Base-by-base conservation (phyloP, 345 rosid species). In the Balakata baccata region DNA sequence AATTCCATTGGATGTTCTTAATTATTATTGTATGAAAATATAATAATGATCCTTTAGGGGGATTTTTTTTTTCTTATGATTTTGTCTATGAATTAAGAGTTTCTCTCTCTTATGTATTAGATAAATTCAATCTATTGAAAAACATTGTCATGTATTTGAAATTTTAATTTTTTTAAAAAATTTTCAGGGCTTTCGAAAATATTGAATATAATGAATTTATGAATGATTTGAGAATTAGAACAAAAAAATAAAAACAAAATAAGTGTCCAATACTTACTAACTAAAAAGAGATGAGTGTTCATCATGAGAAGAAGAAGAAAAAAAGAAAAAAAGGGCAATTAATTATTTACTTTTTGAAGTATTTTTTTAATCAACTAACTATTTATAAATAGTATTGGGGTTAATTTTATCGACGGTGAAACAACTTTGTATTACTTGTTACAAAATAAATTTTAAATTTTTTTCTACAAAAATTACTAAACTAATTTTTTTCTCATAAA, bases 1-100 rank as follows among this genome's bases (percentile, higher is more conserved):
- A 70, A 18, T 70, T 46, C 14, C 66, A 71, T 49, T 61, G 58
- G 58, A 17, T 22, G 47, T 37, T 34, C 45, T 61, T 45, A 22
- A 11, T 20, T 59, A 14, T 14, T 71, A 59, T 71, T 61, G 46
- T 71, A 59, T 59, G 66, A 39, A 23, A 13, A 50, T 71, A 6
- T 34, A 0, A 14, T n/a, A n/a, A n/a, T n/a, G 34, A 23, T 59
- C 52, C 43, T 59, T 71, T 16, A 2, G 18, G 5, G 74, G 53
- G 41, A 20, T 71, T 58, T 58, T 37, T 60, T n/a, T 3, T 10
- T 14, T 17, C 11, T 38, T 38, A 22, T n/a, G 0, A 18, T 29
- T 17, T 11, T 51, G 12, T 18, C 29, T 59, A 0, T 9, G 4
- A 47, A 47, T 47, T 52, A 58, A 43, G 43, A 25, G 22, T 61